Evolutionary conservation across 2,329 filamentous ascomycete genomes (phyloP), one percentile per base, ranked within the genome.

Genomic region (Cordyceps pruinosa): DNA sequence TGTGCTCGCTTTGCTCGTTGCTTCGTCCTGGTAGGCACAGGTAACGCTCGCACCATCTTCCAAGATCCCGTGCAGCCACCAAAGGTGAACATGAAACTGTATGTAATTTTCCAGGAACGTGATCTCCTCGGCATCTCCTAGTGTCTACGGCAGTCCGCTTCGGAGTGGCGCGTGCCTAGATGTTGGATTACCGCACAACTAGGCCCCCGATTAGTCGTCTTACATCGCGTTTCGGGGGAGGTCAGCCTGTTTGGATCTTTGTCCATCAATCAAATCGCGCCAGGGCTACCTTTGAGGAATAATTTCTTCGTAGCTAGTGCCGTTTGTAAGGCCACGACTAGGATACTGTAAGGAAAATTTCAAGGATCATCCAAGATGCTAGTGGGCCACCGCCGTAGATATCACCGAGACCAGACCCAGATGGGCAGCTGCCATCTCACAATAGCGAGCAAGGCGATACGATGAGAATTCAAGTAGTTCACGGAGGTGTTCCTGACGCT

Each of bases 201-300:
- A 17, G 41, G 13, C 4, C 23, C 15, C 13, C 39, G 8, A 15
- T 42, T 52, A 41, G 49, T 42, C 35, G 50, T 42, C 37, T 53
- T 17, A 44, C 50, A 44, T 26, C 39, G n/a, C 32, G 4, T 4
- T 12, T 6, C 15, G 28, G 50, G 12, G 19, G 39, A 23, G 28
- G 39, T 44, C 26, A 35, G 39, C 21, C 39, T 41, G 35, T 12
- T 28, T n/a, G 25, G 4, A 21, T 19, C 32, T 56, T 56, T 56
- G 34, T 56, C 52, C 52, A 48, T 56, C 44, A 56, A 56, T 56
- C 52, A 42, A 15, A 48, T 8, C n/a, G 8, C 52, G 41, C 5
- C 42, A 21, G 30, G 21, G 39, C 21, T 8, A 8, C 42, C 34
- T 19, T 37, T 55, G 25, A 21, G 15, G 30, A 13, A 13, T n/a